phyloP scores from a whole-genome alignment of 129 eudicot genomes.

The Smallanthus sonchifolius region DNA sequence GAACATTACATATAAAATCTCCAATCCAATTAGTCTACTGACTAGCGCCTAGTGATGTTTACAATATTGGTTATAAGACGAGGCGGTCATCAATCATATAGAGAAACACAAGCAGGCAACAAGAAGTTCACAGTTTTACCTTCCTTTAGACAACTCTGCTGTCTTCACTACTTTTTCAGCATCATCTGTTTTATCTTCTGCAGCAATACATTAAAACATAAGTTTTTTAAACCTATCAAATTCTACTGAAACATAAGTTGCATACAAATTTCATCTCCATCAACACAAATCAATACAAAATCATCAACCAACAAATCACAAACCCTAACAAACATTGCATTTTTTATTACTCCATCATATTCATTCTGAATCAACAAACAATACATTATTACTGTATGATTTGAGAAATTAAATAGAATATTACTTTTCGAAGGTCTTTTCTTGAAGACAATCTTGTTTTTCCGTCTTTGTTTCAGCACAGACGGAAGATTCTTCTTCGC shows the following conservation, averaged over 20 bases:
- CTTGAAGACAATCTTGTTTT: constrained; percentile 57
- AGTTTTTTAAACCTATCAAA: background rate
- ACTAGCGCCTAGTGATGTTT: too few species aligned
- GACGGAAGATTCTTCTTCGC: constrained; percentile 93
- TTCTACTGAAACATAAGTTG: background rate
- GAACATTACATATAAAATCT: too few species aligned
- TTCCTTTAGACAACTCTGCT: constrained; percentile 38
- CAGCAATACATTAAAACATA: constrained; percentile 19
- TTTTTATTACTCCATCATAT: background rate
- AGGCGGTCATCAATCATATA: background rate
- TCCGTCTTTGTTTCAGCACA: constrained; percentile 49
- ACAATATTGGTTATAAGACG: background rate
- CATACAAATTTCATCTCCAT: background rate
- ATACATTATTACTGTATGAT: background rate
- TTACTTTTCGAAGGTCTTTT: constrained; percentile 51
- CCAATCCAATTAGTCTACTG: too few species aligned
- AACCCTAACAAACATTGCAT: background rate
- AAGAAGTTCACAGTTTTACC: constrained; percentile 37
- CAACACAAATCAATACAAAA: background rate
- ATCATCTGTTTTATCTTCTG: constrained; percentile 40
- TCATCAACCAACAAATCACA: background rate
- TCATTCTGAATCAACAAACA: background rate
- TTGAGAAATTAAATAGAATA: constrained; percentile 4
- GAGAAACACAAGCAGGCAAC: background rate
- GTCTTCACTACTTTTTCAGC: constrained; percentile 40